phyloP scores from a whole-genome alignment of 1,284 basidiomycete genomes.

The Pseudomicrostroma phylloplanum region DNA sequence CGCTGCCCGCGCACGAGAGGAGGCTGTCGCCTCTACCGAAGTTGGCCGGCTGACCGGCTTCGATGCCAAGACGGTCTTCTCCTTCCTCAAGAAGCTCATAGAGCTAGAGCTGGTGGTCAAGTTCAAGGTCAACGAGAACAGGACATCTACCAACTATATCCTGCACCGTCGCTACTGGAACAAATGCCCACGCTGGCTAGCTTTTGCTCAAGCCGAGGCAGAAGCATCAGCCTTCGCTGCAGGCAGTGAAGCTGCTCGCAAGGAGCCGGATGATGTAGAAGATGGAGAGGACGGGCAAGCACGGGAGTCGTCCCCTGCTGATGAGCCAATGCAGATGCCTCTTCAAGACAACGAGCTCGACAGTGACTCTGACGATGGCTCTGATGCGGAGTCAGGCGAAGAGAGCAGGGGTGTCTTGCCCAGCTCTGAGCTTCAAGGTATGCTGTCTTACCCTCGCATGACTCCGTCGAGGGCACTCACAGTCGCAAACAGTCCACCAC shows the following conservation, averaged over 20 bases:
- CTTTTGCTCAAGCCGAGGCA: too few species aligned
- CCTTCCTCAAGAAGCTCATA: slow-evolving; percentile 2
- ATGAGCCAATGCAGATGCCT: too few species aligned
- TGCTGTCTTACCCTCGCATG: not conserved
- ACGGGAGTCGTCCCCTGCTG: too few species aligned
- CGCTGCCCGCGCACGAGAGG: not conserved
- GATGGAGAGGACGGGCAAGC: too few species aligned
- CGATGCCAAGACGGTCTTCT: not conserved
- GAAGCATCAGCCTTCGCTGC: too few species aligned
- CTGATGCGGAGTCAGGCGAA: too few species aligned
- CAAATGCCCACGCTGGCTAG: not conserved
- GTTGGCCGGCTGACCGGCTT: not conserved
- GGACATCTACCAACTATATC: not conserved
- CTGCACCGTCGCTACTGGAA: slow-evolving; percentile 3
- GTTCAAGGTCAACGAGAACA: not conserved
- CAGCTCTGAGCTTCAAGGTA: not conserved
- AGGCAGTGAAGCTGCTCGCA: too few species aligned
- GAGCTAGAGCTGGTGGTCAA: not conserved
- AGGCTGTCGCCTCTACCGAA: not conserved
- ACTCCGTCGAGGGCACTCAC: not conserved
- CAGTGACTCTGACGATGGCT: too few species aligned
- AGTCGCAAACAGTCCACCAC: not conserved
- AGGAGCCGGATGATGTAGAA: too few species aligned
- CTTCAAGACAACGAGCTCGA: too few species aligned
- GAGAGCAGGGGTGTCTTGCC: too few species aligned